Evolutionary conservation across 257 asterid species (phyloP).

Genomic region (Penstemon davidsonii): DNA sequence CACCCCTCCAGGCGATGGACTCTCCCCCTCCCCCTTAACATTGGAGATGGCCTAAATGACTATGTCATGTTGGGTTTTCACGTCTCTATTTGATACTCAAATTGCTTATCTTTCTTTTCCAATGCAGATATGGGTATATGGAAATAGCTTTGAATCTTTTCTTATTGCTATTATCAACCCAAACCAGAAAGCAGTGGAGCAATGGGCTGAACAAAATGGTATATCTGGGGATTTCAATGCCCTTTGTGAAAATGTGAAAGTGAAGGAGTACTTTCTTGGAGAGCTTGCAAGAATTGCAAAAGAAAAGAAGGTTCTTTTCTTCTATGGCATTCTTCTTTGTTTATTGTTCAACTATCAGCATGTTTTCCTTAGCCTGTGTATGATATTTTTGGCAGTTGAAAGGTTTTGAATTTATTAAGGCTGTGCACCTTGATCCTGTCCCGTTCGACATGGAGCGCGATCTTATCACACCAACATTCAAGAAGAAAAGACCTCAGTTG

Average conservation of each 20-base stretch:
- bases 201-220: slow-evolving; percentile 71
- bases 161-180: slow-evolving; percentile 84
- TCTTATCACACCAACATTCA: slow-evolving; percentile 92
- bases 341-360: background rate
- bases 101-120: slow-evolving; percentile 5
- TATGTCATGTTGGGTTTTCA: no score
- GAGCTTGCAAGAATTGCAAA: slow-evolving; percentile 68
- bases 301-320: slow-evolving; percentile 70
- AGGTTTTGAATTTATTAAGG: slow-evolving; percentile 84
- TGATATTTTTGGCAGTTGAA: slow-evolving; percentile 59
- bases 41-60: no score
- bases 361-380: background rate
- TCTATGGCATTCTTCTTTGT: slow-evolving; percentile 18
- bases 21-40: no score
- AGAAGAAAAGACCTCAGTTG: slow-evolving; percentile 91
- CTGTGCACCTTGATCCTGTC: slow-evolving; percentile 87
- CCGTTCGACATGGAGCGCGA: slow-evolving; percentile 95
- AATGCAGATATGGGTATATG: slow-evolving; percentile 89
- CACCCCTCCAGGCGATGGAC: no score
- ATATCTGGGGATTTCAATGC: slow-evolving; percentile 62
- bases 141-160: slow-evolving; percentile 92
- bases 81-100: background rate
- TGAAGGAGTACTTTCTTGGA: slow-evolving; percentile 62
- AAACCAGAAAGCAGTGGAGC: slow-evolving; percentile 58
- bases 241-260: slow-evolving; percentile 61